Evolutionary conservation across 768 basidiomycete species (phyloP).

Genomic region (Collybia mongolica): DNA sequence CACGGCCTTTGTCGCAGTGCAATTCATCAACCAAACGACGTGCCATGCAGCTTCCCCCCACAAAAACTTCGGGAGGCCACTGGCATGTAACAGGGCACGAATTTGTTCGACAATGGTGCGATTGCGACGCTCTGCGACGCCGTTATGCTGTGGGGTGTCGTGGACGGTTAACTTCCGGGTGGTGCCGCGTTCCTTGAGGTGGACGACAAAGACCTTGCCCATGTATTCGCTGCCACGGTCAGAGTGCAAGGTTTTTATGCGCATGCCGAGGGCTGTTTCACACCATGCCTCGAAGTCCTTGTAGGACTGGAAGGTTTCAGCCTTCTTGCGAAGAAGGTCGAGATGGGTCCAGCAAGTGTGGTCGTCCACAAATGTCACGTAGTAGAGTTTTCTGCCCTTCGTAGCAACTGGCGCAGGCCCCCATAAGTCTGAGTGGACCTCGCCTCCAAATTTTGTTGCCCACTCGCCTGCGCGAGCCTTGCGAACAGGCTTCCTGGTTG

Average conservation of each 20-base stretch:
- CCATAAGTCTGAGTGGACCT: too few species aligned
- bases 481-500: conserved; percentile 27
- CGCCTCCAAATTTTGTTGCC: conserved; percentile 21
- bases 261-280: conserved; percentile 21
- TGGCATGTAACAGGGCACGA: conserved; percentile 31
- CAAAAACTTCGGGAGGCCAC: conserved; percentile 29
- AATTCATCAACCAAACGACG: conserved; percentile 28
- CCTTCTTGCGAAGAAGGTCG: conserved; percentile 21
- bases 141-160: conserved; percentile 31
- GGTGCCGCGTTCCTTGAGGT: conserved; percentile 32
- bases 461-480: conserved; percentile 26
- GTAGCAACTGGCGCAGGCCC: too few species aligned
- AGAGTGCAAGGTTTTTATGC: conserved; percentile 26
- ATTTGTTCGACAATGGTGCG: conserved; percentile 30
- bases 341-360: too few species aligned
- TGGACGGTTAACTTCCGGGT: conserved; percentile 33
- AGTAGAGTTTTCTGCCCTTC: too few species aligned
- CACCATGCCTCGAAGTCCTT: conserved; percentile 24
- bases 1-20: conserved; percentile 22
- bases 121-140: conserved; percentile 40
- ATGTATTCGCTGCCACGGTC: conserved; percentile 39
- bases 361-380: too few species aligned
- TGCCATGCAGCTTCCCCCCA: conserved; percentile 38
- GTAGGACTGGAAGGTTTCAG: conserved; percentile 21
- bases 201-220: conserved; percentile 20